Conservation (phyloP, 768 basidiomycete species). For the Termitomyces titanicus region DNA sequence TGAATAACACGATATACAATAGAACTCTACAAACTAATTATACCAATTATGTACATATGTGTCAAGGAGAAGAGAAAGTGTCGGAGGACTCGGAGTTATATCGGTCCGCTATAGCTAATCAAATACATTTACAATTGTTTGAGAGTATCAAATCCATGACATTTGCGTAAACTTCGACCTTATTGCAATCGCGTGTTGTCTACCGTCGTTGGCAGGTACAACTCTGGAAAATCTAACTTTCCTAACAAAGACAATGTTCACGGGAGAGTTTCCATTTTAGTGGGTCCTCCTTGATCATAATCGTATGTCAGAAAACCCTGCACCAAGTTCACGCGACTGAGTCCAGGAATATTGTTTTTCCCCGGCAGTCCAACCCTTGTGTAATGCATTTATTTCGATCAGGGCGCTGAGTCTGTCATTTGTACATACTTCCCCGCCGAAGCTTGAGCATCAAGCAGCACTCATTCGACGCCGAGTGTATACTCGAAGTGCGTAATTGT, state of each 20-base stretch:
- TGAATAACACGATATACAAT: not conserved
- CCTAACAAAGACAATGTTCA: not conserved
- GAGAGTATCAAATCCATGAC: not conserved
- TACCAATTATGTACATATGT: no score
- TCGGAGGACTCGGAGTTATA: not conserved
- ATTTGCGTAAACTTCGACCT: not conserved
- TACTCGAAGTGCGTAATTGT: constrained; percentile 11
- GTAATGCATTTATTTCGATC: constrained; percentile 6
- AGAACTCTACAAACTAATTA: no score
- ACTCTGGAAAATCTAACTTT: not conserved
- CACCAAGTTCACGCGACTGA: constrained; percentile 1
- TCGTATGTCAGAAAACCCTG: constrained; percentile 7
- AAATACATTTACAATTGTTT: constrained; percentile 5
- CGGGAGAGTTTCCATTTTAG: constrained; percentile 7
- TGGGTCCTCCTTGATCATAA: constrained; percentile 4
- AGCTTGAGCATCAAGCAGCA: not conserved
- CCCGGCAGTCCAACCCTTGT: constrained; percentile 1
- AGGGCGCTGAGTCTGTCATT: not conserved
- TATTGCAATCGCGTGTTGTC: constrained; percentile 1
- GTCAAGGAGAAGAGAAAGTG: no score
- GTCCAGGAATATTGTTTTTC: constrained; percentile 6
- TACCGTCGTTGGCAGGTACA: not conserved
- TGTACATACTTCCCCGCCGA: constrained; percentile 4
- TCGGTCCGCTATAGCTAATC: not conserved
- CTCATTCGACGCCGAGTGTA: constrained; percentile 2